These are phyloP conservation scores for Mallotus repandus DNA, from an alignment of 441 rosid genomes.

Conservation along the genomic window DNA sequence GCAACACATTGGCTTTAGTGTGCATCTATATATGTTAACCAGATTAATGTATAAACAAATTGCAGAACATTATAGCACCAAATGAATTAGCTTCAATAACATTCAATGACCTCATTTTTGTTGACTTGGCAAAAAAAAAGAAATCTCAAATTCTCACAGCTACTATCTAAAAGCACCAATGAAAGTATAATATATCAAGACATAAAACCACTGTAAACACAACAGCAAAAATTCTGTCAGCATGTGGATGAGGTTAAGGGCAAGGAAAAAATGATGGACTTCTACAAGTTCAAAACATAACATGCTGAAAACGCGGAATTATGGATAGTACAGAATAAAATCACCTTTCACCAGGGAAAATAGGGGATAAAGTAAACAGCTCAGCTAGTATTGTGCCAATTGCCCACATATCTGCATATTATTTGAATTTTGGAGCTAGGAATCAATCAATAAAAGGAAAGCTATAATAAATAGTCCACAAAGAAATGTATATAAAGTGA, in stretches of 20 bases:
- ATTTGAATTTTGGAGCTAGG: constrained; percentile 22
- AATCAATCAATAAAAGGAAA: constrained; percentile 9
- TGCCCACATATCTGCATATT: constrained; percentile 91
- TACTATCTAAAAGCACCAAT: neutral
- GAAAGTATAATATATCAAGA: neutral
- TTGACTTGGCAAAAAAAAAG: neutral
- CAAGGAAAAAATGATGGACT: neutral
- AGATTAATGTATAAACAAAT: neutral
- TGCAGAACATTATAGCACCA: neutral
- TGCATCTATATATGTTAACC: neutral
- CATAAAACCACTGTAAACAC: neutral
- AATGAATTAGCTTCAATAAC: neutral
- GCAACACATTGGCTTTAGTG: neutral
- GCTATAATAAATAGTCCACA: neutral
- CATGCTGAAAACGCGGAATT: neutral
- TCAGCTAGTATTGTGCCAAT: constrained; percentile 98
- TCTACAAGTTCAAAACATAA: neutral
- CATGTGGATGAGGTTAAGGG: neutral
- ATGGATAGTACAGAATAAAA: neutral
- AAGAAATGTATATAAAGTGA: neutral
- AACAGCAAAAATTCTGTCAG: neutral
- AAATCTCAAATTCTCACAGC: neutral
- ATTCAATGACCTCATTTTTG: neutral
- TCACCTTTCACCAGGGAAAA: constrained; percentile 93
- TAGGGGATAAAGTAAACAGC: constrained; percentile 74